These are phyloP conservation scores for Lactifluus echinatus DNA, from an alignment of 768 basidiomycete genomes.

Conservation along the genomic window DNA sequence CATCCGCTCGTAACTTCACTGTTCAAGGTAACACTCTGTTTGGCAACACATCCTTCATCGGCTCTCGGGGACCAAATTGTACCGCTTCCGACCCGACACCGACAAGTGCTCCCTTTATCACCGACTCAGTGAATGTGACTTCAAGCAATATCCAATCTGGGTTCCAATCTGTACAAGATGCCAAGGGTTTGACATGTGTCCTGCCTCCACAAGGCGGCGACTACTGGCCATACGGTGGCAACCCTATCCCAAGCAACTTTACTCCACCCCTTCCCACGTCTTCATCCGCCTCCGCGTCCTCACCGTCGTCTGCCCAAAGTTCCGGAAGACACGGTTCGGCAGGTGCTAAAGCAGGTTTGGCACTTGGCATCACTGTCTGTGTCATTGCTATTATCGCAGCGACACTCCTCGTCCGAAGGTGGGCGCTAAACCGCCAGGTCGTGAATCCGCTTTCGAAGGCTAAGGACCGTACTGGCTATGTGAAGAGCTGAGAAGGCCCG, in stretches of 20 bases:
- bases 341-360: slow-evolving; percentile 39
- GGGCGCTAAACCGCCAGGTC: slow-evolving; percentile 28
- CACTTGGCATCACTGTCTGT: slow-evolving; percentile 42
- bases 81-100: slow-evolving; percentile 41
- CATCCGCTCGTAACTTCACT: slow-evolving; percentile 57
- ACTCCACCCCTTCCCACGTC: slow-evolving; percentile 20
- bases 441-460: not conserved
- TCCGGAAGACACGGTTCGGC: slow-evolving; percentile 22
- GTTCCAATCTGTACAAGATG: slow-evolving; percentile 45
- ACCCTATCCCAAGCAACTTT: slow-evolving; percentile 30
- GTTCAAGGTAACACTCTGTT: slow-evolving; percentile 50
- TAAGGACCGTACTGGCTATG: not conserved
- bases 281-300: slow-evolving; percentile 16
- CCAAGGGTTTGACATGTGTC: slow-evolving; percentile 55
- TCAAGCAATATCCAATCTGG: slow-evolving; percentile 40
- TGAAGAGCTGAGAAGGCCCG: not conserved
- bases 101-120: slow-evolving; percentile 48
- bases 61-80: slow-evolving; percentile 59
- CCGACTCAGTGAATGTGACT: slow-evolving; percentile 37
- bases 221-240: slow-evolving; percentile 63
- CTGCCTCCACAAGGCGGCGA: slow-evolving; percentile 57
- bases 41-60: slow-evolving; percentile 72
- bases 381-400: slow-evolving; percentile 33
- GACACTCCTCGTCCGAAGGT: slow-evolving; percentile 42
- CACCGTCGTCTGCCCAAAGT: slow-evolving; percentile 13